A percentile compares a stretch with the other conserved stretches of the same genome.
Conservation (phyloP, 2,329 filamentous ascomycete genomes). For the Mollisia scopiformis region DNA sequence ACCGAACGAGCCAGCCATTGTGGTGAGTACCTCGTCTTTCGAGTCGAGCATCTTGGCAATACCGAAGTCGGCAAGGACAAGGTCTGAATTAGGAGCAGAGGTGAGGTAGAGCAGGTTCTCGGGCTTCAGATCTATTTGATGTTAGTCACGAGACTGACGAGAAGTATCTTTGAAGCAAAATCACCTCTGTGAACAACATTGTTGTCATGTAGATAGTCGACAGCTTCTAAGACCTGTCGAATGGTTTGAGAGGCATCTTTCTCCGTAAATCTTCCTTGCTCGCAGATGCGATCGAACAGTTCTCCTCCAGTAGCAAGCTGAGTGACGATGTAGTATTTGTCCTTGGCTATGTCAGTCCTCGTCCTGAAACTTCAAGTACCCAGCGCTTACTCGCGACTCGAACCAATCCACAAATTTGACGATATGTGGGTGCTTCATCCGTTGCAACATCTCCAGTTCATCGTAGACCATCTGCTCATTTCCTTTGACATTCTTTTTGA, state of each 20-base stretch:
- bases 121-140: slow-evolving; percentile 81
- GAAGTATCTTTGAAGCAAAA: background rate
- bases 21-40: slow-evolving; percentile 89
- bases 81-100: slow-evolving; percentile 72
- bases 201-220: slow-evolving; percentile 91
- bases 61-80: slow-evolving; percentile 96
- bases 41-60: slow-evolving; percentile 97
- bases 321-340: slow-evolving; percentile 99
- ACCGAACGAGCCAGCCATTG: slow-evolving; percentile 97
- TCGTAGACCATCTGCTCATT: slow-evolving; percentile 99
- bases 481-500: slow-evolving; percentile 98
- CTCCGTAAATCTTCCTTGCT: slow-evolving; percentile 97
- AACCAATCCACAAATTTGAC: slow-evolving; percentile 99
- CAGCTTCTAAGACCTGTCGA: slow-evolving; percentile 87
- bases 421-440: slow-evolving; percentile 90
- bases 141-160: slow-evolving; percentile 22
- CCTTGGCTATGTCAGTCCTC: slow-evolving; percentile 53
- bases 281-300: slow-evolving; percentile 96
- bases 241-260: slow-evolving; percentile 93
- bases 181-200: slow-evolving; percentile 94
- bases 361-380: background rate
- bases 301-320: slow-evolving; percentile 95
- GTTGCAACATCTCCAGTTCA: slow-evolving; percentile 91
- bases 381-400: slow-evolving; percentile 78
- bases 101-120: slow-evolving; percentile 97